Base-by-base conservation (phyloP, 208 protist species). In the Acanthamoeba rhysodes region DNA sequence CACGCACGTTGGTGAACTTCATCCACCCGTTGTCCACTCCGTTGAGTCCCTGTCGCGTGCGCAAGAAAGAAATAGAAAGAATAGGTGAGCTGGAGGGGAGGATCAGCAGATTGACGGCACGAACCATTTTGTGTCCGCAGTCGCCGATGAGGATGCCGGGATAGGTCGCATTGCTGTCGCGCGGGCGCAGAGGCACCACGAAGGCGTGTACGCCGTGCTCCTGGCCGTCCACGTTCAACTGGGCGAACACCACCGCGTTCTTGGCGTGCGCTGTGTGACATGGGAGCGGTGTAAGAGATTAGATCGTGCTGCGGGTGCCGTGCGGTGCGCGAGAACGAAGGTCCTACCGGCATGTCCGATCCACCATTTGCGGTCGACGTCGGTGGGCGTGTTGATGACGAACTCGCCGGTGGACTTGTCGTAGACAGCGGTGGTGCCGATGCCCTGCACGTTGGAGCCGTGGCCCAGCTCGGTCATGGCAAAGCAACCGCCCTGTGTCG, bases 351-450 rank as follows among this genome's bases (percentile, higher is more conserved):
- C 78, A 12, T 50, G 64, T 57, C 96, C 96, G 59, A 96, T 96
- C 96, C 96, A 97, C 29, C 82, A 97, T 64, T 97, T 97, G 22
- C 76, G 53, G 16, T 94, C 84, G 2, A 64, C 76, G 68, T 90
- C 64, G 22, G 95, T 95, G 22, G 97, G 97, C 12, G 95, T 95
- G 59, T 98, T 90, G 29, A 98, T 95, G 20, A 97, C 76, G 70
- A 97, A 98, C 41, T 96, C 92, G 20, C 96, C 41, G 1, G 92
- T 96, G 32, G 9, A 7, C 18, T 41, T 12, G 76, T 97, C 95
- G 48, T 95, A 97, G 10, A 84, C 94, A 4, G 97, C 97, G 1
- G 94, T 97, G 0, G 97, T 98, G 72, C 97, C 96, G 27, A 98
- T 70, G 29, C 96, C 95, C 34, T 70, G 53, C 16, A 97, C 96